These are phyloP conservation scores for Penicillium brasilianum DNA, from an alignment of 2,329 filamentous ascomycete species.

Conservation along the genomic window DNA sequence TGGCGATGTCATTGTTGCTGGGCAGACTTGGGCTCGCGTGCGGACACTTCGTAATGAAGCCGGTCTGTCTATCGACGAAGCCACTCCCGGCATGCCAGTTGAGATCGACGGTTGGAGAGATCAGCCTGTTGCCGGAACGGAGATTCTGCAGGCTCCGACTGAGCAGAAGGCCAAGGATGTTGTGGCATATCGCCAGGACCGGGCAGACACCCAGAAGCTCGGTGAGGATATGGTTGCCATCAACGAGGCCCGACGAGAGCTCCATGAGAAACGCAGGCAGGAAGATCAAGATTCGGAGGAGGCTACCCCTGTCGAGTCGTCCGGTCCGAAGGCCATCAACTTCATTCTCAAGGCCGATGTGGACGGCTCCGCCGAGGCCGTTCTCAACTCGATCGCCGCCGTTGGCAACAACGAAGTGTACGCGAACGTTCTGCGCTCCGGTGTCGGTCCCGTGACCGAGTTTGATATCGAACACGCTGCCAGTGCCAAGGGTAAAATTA, in stretches of 20 bases:
- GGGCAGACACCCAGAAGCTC: conserved; percentile 68
- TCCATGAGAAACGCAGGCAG: conserved; percentile 57
- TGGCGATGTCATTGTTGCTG: conserved; percentile 85
- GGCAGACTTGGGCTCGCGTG: conserved; percentile 86
- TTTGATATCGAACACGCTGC: conserved; percentile 89
- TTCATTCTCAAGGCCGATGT: conserved; percentile 94
- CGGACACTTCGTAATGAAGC: conserved; percentile 83
- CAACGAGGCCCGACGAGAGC: conserved; percentile 68
- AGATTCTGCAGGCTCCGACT: conserved; percentile 79
- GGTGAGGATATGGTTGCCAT: conserved; percentile 76
- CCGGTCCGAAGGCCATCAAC: conserved; percentile 65
- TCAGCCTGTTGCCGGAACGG: conserved; percentile 82
- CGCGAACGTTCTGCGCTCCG: conserved; percentile 75
- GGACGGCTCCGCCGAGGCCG: conserved; percentile 89
- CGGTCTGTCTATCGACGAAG: conserved; percentile 72
- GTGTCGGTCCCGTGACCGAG: conserved; percentile 78
- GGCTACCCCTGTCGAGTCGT: conserved; percentile 46
- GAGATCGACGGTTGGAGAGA: conserved; percentile 95
- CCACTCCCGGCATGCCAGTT: conserved; percentile 84
- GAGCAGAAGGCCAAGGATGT: conserved; percentile 81
- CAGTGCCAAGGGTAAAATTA: conserved; percentile 73
- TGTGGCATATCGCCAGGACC: conserved; percentile 75
- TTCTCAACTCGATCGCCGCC: conserved; percentile 74
- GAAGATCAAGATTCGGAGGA: conserved; percentile 43
- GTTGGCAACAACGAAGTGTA: conserved; percentile 85